A percentile compares a stretch with the other conserved stretches of the same genome.
phyloP scores from a whole-genome alignment of 257 asterid genomes.

The Forsythia suspensa region DNA sequence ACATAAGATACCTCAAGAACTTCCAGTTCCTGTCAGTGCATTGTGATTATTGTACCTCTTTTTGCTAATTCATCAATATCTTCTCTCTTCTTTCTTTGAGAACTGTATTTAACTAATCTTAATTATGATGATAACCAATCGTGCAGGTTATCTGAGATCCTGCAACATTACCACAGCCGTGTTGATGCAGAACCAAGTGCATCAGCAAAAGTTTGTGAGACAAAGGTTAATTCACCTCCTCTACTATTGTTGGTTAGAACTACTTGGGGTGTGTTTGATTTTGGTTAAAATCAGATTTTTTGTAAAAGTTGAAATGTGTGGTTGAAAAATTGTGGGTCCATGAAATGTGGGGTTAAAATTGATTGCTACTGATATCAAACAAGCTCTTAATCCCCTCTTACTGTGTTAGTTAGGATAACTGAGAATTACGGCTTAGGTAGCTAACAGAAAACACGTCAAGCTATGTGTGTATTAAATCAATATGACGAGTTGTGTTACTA shows the following conservation, averaged over 20 bases:
- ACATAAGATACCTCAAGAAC: neutral
- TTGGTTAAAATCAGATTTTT: too few species aligned
- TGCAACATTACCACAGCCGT: slow-evolving; percentile 18
- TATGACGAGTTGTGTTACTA: neutral
- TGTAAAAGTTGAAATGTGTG: too few species aligned
- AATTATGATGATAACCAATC: neutral
- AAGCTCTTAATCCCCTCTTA: too few species aligned
- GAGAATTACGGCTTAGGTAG: neutral
- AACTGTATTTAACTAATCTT: neutral
- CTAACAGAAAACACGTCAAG: neutral
- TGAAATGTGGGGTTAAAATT: too few species aligned
- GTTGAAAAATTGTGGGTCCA: too few species aligned
- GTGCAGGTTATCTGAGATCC: slow-evolving; percentile 27
- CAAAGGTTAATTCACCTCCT: slow-evolving; percentile 18
- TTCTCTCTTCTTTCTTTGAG: neutral
- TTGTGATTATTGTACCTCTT: neutral
- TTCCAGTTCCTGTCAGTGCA: neutral
- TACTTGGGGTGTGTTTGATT: neutral
- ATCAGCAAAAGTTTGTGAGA: slow-evolving; percentile 4
- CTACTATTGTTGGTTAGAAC: neutral
- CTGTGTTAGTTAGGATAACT: too few species aligned
- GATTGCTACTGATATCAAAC: too few species aligned
- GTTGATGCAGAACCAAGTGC: slow-evolving; percentile 25
- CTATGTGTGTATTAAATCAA: neutral
- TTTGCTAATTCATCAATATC: neutral